These are phyloP conservation scores for Bonia amplexicaulis DNA, from an alignment of 176 grass and related monocot species.

Conservation along the genomic window DNA sequence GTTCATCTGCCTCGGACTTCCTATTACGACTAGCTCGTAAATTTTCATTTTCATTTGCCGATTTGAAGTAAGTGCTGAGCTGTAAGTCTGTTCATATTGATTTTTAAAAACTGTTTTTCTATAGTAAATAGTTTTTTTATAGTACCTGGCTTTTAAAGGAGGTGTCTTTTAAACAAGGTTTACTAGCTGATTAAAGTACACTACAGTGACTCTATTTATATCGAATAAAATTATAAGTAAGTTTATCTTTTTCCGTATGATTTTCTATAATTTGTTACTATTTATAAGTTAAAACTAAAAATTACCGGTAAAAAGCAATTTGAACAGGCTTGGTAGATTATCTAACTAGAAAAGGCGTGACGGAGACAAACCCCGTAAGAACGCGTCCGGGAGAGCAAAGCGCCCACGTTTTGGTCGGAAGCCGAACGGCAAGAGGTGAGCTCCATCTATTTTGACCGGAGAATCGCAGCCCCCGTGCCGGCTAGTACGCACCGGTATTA, in stretches of 20 bases:
- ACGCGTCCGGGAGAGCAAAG: neutral
- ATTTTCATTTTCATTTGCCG: neutral
- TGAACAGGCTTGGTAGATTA: too few species aligned
- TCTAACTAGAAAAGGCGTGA: neutral
- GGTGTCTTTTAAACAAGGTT: too few species aligned
- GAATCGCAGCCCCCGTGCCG: neutral
- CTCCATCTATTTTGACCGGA: neutral
- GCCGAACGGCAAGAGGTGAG: neutral
- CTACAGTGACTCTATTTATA: too few species aligned
- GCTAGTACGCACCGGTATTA: neutral
- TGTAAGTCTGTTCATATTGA: neutral
- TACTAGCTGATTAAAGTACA: too few species aligned
- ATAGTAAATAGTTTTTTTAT: too few species aligned
- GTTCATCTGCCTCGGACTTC: neutral
- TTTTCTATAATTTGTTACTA: too few species aligned
- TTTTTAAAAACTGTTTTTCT: too few species aligned
- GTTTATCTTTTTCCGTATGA: too few species aligned
- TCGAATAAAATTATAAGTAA: accelerated
- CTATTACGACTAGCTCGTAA: neutral
- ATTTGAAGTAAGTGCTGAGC: neutral
- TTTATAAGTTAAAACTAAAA: too few species aligned
- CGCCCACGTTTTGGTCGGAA: conserved; percentile 1
- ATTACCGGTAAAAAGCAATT: too few species aligned
- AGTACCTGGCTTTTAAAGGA: too few species aligned
- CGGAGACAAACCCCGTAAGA: neutral